Base-by-base conservation (phyloP, 1,284 basidiomycete species). In the Cutaneotrichosporon spelunceum region DNA sequence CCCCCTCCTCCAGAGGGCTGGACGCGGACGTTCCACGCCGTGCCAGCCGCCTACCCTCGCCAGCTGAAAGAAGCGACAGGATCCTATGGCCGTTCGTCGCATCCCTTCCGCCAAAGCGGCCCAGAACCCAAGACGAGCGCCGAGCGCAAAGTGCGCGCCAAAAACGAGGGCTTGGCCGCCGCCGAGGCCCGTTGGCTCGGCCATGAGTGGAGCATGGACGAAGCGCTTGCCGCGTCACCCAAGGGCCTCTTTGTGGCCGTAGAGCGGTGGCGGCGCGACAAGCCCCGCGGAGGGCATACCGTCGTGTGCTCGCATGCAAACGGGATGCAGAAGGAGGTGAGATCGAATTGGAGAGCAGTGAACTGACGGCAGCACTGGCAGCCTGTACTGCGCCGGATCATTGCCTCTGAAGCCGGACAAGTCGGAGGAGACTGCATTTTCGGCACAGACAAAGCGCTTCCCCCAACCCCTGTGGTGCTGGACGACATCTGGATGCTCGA, bases 401-500 rank as follows among this genome's bases (percentile, higher is more conserved):
- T 81, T 21, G 67, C 53, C 5, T 24, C 54, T 1, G 57, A 33
- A 21, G 48, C n/a, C n/a, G n/a, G n/a, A n/a, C n/a, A 55, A 0
- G 29, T 9, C 19, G 19, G 24, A 1, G 39, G 49, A 8, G 57
- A 39, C 10, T 24, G 39, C n/a, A 33, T 45, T 19, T 65, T 62
- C 29, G 63, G 63, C 1, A 65, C 63, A 0, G 49, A n/a, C 14
- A 24, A 29, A 7, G 24, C 36, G 7, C 55, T 59, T 2, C 23
- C 24, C 2, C 7, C 23, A 3, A 23, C 54, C 0, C n/a, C 30
- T 11, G 57, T 62, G 4, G 21, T 61, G 21, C 75, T 93, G 13
- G 86, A 88, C 68, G 90, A 93, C 71, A 82, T 92, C 16, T 93
- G 89, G 89, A 76, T 84, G 1, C 84, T 89, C 79, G 91, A 93